These are phyloP conservation scores for Fusarium albidum DNA, from an alignment of 2,329 filamentous ascomycete species.

Conservation along the genomic window DNA sequence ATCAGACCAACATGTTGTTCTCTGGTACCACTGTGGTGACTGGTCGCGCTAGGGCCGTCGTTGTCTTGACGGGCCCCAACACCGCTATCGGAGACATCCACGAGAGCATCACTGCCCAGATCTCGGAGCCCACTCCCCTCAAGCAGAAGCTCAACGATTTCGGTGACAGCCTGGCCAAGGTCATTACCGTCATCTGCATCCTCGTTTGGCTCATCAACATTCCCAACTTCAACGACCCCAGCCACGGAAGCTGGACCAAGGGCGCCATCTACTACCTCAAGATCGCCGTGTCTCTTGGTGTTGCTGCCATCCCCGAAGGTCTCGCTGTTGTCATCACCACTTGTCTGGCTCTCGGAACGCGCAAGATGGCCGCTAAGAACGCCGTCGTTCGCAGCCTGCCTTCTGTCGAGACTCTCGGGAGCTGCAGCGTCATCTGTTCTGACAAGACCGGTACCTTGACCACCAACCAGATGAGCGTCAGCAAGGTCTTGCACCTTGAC, in stretches of 20 bases:
- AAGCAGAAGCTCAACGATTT: constrained; percentile 99
- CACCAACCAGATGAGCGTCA: constrained; percentile 99
- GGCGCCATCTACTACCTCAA: constrained; percentile 99
- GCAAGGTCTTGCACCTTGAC: constrained; percentile 86
- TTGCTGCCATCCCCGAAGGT: constrained; percentile 97
- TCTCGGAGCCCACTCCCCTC: constrained; percentile 94
- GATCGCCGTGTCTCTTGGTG: constrained; percentile 97
- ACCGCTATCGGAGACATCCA: constrained; percentile 99
- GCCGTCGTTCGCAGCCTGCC: constrained; percentile 95
- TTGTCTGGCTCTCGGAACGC: constrained; percentile 91
- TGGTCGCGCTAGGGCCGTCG: constrained; percentile 89
- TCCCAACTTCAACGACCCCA: constrained; percentile 93
- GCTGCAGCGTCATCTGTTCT: constrained; percentile 99
- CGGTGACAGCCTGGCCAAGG: constrained; percentile 94
- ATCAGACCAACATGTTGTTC: constrained; percentile 97
- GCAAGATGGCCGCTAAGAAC: constrained; percentile 99
- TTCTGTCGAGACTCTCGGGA: constrained; percentile 96
- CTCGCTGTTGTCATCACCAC: constrained; percentile 99
- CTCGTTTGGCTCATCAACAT: constrained; percentile 99
- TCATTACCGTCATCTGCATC: constrained; percentile 96
- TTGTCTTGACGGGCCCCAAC: constrained; percentile 86
- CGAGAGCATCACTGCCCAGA: constrained; percentile 97
- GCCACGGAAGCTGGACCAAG: constrained; percentile 93
- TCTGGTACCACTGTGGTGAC: constrained; percentile 97
- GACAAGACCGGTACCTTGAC: constrained; percentile 99